Evolutionary conservation across 1,284 basidiomycete species (phyloP).

Genomic region (Cystobasidium pallidum): DNA sequence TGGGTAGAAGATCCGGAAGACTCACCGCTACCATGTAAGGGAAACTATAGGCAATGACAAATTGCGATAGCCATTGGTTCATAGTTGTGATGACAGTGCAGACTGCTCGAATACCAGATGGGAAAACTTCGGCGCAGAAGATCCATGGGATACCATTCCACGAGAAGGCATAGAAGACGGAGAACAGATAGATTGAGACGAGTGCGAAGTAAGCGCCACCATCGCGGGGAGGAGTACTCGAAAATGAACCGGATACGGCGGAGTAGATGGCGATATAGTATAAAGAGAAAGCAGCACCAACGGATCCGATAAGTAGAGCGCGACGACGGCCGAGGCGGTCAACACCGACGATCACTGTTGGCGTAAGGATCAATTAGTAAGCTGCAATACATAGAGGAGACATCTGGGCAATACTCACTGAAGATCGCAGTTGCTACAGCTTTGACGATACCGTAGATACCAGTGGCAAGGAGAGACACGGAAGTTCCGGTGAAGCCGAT

Average conservation of each 20-base stretch:
- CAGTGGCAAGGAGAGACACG: conserved; percentile 55
- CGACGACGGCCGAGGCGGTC: conserved; percentile 47
- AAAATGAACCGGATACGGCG: conserved; percentile 37
- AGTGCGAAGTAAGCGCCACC: conserved; percentile 47
- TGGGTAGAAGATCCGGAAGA: too few species aligned
- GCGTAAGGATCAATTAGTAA: too few species aligned
- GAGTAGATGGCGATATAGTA: conserved; percentile 52
- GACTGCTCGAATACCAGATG: conserved; percentile 38
- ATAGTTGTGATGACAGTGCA: conserved; percentile 40
- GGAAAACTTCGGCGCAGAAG: conserved; percentile 40
- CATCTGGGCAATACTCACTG: conserved; percentile 14
- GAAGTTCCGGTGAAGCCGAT: conserved; percentile 53
- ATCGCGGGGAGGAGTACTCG: conserved; percentile 15
- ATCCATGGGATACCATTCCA: conserved; percentile 44
- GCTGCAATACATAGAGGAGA: too few species aligned
- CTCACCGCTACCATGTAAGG: conserved; percentile 29
- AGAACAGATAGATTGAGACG: conserved; percentile 49
- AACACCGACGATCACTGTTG: conserved; percentile 46
- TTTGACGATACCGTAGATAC: conserved; percentile 55
- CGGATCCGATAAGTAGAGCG: conserved; percentile 39
- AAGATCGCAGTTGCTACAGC: conserved; percentile 54
- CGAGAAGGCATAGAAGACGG: conserved; percentile 45
- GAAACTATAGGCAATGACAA: conserved; percentile 42
- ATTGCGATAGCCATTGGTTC: conserved; percentile 39
- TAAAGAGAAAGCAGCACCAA: conserved; percentile 29